phyloP scores from a whole-genome alignment of 495 filamentous ascomycete species.

The Terfezia claveryi region DNA sequence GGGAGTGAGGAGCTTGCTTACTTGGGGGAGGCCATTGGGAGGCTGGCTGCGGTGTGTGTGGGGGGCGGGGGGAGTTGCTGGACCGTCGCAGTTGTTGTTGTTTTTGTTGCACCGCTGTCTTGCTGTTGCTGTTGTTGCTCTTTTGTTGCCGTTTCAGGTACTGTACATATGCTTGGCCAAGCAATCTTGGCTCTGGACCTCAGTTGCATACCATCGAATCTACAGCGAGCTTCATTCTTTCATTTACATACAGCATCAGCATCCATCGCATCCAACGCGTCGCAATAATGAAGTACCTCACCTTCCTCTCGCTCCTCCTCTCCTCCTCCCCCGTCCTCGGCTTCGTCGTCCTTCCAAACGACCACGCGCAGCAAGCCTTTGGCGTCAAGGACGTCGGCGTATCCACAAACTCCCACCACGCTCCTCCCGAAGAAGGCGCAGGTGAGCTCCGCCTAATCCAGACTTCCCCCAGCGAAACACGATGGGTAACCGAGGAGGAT shows the following conservation, averaged over 20 bases:
- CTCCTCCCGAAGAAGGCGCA: constrained; percentile 4
- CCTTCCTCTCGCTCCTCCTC: constrained; percentile 11
- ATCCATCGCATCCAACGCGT: too few species aligned
- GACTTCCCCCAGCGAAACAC: constrained; percentile 58
- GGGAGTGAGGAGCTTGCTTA: neutral
- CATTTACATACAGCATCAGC: too few species aligned
- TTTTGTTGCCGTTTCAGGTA: too few species aligned
- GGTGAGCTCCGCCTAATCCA: constrained; percentile 54
- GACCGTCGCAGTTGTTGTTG: neutral
- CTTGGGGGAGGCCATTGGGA: constrained; percentile 15
- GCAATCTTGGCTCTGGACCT: too few species aligned
- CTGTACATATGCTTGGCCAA: too few species aligned
- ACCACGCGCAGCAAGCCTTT: constrained; percentile 5
- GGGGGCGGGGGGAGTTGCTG: neutral
- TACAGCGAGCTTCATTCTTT: too few species aligned
- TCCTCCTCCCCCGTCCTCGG: constrained; percentile 8
- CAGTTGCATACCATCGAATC: too few species aligned
- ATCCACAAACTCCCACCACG: constrained; percentile 13
- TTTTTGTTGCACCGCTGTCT: constrained; percentile 3
- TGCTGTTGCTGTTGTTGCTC: too few species aligned
- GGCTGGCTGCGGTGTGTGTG: neutral
- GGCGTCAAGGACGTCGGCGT: constrained; percentile 7
- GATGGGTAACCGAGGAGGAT: constrained; percentile 80
- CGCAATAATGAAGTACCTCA: constrained; percentile 15
- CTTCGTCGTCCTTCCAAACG: constrained; percentile 10